Conservation (phyloP, 176 grass and related monocot genomes). For the Oryza australiensis region DNA sequence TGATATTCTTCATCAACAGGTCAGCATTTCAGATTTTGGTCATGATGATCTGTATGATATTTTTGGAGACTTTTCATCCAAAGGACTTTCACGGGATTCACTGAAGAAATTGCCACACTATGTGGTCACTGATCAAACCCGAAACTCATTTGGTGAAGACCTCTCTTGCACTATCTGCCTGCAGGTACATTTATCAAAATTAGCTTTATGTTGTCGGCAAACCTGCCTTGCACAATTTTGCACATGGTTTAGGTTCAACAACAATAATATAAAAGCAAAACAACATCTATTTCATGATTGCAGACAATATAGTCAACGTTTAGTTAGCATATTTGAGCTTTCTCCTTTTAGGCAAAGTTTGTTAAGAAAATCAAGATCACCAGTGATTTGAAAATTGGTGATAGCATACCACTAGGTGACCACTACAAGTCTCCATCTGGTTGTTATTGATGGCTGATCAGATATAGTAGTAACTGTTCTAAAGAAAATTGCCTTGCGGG, state of each 20-base stretch:
- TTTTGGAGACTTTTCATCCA: constrained; percentile 62
- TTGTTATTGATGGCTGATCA: constrained; percentile 5
- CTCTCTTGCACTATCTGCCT: constrained; percentile 72
- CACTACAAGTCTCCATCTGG: background rate
- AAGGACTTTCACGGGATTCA: constrained; percentile 62
- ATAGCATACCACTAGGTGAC: background rate
- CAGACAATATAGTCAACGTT: background rate
- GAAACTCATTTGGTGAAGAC: constrained; percentile 48
- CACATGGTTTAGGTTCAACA: background rate
- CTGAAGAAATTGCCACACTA: constrained; percentile 65
- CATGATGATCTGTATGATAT: constrained; percentile 75
- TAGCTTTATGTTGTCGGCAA: background rate
- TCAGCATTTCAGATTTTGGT: constrained; percentile 54
- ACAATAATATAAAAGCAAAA: background rate
- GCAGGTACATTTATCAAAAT: constrained; percentile 51
- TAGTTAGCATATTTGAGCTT: background rate
- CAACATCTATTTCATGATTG: background rate
- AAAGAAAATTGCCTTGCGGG: background rate
- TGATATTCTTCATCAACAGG: constrained; percentile 24
- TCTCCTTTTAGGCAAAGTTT: background rate
- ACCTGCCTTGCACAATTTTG: background rate
- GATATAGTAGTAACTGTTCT: background rate
- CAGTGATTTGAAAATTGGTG: constrained; percentile 3
- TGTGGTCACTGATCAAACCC: constrained; percentile 52
- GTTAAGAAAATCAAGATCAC: background rate